These are phyloP conservation scores for Cladosporium sp. DNA, from an alignment of 2,329 filamentous ascomycete species.

Conservation along the genomic window DNA sequence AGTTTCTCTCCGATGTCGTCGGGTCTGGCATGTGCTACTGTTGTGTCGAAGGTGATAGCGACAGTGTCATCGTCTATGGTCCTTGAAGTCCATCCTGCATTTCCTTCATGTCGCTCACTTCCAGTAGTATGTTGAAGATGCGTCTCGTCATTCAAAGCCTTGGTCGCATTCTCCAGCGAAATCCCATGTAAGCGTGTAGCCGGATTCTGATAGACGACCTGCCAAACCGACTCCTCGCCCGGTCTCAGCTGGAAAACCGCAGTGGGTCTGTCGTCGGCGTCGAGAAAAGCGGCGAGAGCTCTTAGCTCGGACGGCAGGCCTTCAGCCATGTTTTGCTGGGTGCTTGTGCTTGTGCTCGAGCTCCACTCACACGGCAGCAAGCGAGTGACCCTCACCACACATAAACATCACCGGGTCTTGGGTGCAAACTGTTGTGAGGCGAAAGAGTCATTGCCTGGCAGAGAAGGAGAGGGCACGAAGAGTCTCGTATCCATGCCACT, in stretches of 20 bases:
- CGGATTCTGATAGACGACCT: not conserved
- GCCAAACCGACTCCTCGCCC: not conserved
- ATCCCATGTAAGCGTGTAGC: not conserved
- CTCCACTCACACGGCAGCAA: not conserved
- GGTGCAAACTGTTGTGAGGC: no score
- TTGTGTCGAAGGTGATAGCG: not conserved
- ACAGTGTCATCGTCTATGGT: not conserved
- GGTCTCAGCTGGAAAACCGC: conserved; percentile 13
- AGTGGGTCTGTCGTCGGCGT: conserved; percentile 18
- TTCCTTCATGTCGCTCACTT: no score
- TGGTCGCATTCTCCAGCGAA: not conserved
- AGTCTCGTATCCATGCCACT: no score
- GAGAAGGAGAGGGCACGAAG: no score
- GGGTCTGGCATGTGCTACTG: not conserved
- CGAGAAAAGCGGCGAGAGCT: conserved; percentile 20
- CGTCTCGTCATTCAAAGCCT: not conserved
- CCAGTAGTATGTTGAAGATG: no score
- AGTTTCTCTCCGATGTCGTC: conserved; percentile 14
- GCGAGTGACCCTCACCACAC: not conserved
- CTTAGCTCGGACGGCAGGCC: conserved; percentile 19
- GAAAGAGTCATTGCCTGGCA: no score
- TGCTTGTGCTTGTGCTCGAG: not conserved
- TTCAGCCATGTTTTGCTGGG: not conserved
- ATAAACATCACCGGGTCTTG: not conserved
- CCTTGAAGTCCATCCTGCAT: not conserved